A percentile compares a stretch with the other conserved stretches of the same genome.
phyloP scores from a whole-genome alignment of 805 yeast species.

The Kazachstania viticola region DNA sequence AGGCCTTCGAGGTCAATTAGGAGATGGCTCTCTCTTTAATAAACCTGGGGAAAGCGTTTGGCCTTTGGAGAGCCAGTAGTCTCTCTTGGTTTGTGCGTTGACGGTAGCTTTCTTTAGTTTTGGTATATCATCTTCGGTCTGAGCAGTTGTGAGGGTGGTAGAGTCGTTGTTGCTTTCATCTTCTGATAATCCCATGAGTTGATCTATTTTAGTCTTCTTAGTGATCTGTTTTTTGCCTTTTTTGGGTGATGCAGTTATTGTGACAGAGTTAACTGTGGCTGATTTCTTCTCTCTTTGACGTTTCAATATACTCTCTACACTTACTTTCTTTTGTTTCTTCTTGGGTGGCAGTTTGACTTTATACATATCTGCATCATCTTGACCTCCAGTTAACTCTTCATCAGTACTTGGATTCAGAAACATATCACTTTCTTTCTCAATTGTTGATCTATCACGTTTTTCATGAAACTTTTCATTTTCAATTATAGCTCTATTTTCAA shows the following conservation, averaged over 20 bases:
- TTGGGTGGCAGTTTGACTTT: conserved; percentile 9
- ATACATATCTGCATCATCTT: conserved; percentile 13
- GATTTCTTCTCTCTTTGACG: not conserved
- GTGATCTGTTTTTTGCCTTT: not conserved
- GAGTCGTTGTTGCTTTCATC: conserved; percentile 7
- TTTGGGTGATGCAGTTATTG: too few relatives aligned
- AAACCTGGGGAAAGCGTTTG: conserved; percentile 10
- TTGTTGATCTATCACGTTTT: conserved; percentile 11
- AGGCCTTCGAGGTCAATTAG: too few relatives aligned
- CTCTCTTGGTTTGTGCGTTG: conserved; percentile 24
- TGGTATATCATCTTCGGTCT: not conserved
- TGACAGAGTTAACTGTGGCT: too few relatives aligned
- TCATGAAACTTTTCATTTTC: conserved; percentile 24
- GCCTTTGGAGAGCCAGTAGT: conserved; percentile 27
- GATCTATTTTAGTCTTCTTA: conserved; percentile 5
- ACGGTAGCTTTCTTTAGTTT: conserved; percentile 13
- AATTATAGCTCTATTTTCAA: conserved; percentile 45
- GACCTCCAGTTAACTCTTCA: conserved; percentile 14
- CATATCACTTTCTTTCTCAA: conserved; percentile 10
- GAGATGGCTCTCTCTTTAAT: too few relatives aligned
- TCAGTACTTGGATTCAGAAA: conserved; percentile 14
- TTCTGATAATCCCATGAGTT: conserved; percentile 17
- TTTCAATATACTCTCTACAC: conserved; percentile 1
- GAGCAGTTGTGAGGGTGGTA: not conserved
- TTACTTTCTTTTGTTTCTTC: conserved; percentile 10